These are phyloP conservation scores for Oxytropis ochrocephala DNA, from an alignment of 306 rosid genomes.

Conservation along the genomic window DNA sequence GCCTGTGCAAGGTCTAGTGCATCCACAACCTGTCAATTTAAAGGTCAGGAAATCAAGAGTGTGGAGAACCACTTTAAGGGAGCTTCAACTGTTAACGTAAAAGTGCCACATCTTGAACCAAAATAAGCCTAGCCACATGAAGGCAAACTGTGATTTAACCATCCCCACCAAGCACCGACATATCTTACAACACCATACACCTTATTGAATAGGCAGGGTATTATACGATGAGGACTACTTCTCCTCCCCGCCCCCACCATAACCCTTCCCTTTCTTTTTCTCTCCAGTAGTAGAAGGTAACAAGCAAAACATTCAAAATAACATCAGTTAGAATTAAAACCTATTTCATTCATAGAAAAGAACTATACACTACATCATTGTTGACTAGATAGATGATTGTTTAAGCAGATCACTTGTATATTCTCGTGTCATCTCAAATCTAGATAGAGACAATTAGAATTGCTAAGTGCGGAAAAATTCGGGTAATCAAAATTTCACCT, in stretches of 20 bases:
- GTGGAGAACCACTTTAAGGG: slow-evolving; percentile 1
- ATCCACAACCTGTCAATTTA: slow-evolving; percentile 67
- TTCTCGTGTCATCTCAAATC: neutral
- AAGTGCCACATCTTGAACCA: neutral
- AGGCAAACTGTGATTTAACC: neutral
- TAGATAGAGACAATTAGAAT: neutral
- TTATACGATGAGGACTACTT: neutral
- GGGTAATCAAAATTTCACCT: neutral
- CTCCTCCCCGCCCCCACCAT: neutral
- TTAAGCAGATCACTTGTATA: neutral
- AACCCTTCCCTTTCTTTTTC: neutral
- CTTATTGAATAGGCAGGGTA: neutral
- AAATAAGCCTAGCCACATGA: neutral
- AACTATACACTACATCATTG: neutral
- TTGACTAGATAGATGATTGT: neutral
- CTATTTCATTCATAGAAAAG: neutral
- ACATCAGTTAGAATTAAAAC: neutral
- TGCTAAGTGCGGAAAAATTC: neutral
- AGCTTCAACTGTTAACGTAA: neutral
- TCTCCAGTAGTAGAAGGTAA: neutral
- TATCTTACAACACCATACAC: neutral
- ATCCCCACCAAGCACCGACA: neutral
- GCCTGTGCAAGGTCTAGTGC: slow-evolving; percentile 85
- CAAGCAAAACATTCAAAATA: neutral
- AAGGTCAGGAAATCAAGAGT: slow-evolving; percentile 1